Base-by-base conservation (phyloP, 2,329 filamentous ascomycete genomes). In the Phialemonium atrogriseum region DNA sequence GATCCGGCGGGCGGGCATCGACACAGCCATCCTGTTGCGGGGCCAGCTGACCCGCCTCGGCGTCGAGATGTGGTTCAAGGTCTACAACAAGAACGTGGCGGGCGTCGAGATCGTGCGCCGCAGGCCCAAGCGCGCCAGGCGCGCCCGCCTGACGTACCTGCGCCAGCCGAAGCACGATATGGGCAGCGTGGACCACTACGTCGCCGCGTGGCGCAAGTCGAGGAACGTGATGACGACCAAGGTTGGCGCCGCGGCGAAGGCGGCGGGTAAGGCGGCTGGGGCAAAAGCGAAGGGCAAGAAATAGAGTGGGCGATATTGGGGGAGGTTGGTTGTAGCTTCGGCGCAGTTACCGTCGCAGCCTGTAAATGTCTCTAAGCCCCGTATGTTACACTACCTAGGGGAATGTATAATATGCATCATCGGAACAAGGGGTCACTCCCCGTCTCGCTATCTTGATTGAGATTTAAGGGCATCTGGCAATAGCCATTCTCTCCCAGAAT, bases 21-120 rank as follows among this genome's bases (percentile, higher is more conserved):
- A 96, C 62, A 94, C 86, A 3, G 83, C 84, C 5, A 80, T 98
- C 34, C 64, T 94, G 37, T 68, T 98, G 38, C 75, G 91, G 35
- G 89, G 89, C 48, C 79, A 93, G 53, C 64, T 98, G 47, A 88
- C 85, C 44, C 76, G 84, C 47, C 76, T 93, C 6, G 84, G 85
- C 38, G 85, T 94, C 38, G 91, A 98, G 72, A 91, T 94, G 85
- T 94, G 86, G 80, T 87, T 84, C 61, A 98, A 98, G 69, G 70
- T 96, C 37, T 96, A 91, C 67, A 84, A 77, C 52, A 89, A 89
- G 38, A 82, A 84, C 52, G 81, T 96, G 19, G 77, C 83, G 54
- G 85, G 84, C 42, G 86, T 98, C 50, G 89, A 98, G 62, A 81
- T 98, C 47, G 84, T 96, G 58, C 85, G 94, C 74, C 70, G 89